Percentiles rank a stretch among this genome's conserved stretches.
phyloP scores from a whole-genome alignment of 768 basidiomycete species.

The Amanita phalloides region DNA sequence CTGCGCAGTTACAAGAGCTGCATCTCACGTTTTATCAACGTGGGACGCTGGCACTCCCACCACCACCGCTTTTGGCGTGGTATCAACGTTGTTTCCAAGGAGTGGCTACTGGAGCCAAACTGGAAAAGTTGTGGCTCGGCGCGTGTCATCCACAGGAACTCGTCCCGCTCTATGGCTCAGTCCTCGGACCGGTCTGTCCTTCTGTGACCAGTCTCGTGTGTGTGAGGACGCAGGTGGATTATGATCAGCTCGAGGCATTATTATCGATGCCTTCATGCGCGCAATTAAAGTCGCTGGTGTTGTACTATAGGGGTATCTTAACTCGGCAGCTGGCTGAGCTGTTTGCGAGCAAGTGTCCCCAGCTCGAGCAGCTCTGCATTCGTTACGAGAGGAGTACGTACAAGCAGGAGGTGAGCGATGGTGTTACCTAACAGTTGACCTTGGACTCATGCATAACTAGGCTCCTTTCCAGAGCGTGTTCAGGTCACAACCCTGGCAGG shows the following conservation, averaged over 20 bases:
- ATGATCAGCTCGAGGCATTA: conserved; percentile 1
- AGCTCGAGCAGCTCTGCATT: conserved; percentile 2
- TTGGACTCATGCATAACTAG: background rate
- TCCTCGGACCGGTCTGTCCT: background rate
- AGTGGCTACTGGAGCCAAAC: background rate
- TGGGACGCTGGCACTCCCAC: background rate
- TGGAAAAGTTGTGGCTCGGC: conserved; percentile 1
- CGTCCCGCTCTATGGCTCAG: background rate
- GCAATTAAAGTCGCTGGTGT: background rate
- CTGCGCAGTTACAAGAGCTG: background rate
- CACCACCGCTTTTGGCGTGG: background rate
- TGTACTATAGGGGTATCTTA: background rate
- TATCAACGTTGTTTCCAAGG: background rate
- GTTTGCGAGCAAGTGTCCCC: background rate
- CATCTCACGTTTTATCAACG: conserved; percentile 5
- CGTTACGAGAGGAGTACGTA: conserved; percentile 2
- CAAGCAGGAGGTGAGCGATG: background rate
- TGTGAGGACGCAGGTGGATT: conserved; percentile 1
- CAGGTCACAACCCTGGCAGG: background rate
- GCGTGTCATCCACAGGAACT: conserved; percentile 2
- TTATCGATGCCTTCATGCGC: background rate
- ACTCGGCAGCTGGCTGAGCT: background rate
- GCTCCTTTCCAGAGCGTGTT: background rate
- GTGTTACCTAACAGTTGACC: too few relatives aligned
- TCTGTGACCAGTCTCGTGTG: background rate